Evolutionary conservation across 1,284 basidiomycete genomes (phyloP), one percentile per base, ranked within the genome.

Genomic region (Sporisorium scitamineum): DNA sequence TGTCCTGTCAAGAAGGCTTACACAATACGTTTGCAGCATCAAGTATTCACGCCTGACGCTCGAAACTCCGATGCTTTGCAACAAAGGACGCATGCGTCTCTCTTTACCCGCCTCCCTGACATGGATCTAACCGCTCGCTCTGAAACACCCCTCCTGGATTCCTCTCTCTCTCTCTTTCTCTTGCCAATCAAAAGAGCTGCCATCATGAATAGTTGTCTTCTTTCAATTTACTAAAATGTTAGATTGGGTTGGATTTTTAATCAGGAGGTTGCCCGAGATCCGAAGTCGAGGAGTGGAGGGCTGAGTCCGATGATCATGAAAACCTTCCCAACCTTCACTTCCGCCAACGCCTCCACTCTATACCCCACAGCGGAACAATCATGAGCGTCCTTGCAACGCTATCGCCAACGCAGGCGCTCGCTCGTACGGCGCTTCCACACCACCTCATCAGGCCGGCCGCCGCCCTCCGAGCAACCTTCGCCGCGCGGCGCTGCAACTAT

Each of bases 401-500:
- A 20, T 31, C 48, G 8, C 20, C 51, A 16, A 32, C 29, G 3
- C 51, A 18, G 0, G 26, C 14, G 24, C 22, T 41, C 16, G 16
- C 26, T 7, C 52, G 37, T 10, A 9, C 16, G 8, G 13, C 22
- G 20, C 32, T 34, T 9, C 14, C 52, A n/a, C 32, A 18, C 16
- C 52, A 39, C 0, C 24, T n/a, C 4, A 13, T 13, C 50, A 11
- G 27, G 2, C 24, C 20, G 14, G 22, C 44, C 4, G 22, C 44
- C 4, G 10, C 29, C 4, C 14, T 44, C 3, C 29, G 44, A 3
- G 6, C 53, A n/a, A 8, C 51, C 7, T 7, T 42, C 7, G 10
- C 32, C 13, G n/a, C 50, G 29, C 41, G 26, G 14, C 58, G 37
- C 7, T 58, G 61, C 59, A 54, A 32, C 41, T 61, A 66, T 31